Evolutionary conservation across 2,329 filamentous ascomycete species (phyloP), one percentile per base, ranked within the genome.

Genomic region (Ilyonectria robusta): DNA sequence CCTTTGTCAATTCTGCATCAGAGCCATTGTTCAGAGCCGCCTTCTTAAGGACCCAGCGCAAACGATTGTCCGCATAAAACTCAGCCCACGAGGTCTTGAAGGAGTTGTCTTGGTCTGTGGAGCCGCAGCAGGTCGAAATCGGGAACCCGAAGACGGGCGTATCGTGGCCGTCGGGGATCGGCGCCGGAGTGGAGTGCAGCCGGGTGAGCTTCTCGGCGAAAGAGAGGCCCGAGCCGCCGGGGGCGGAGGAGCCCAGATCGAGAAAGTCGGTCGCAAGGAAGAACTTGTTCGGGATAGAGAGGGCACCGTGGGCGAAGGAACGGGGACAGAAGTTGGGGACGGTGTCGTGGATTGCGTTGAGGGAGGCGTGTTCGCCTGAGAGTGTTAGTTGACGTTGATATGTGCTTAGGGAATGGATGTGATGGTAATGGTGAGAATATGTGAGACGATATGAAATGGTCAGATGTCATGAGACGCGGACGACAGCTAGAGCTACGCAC

Each of bases 61-160:
- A 81, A 4, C 95, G 86, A 72, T 92, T 91, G 33, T 97, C 86
- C 1, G 92, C 93, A 78, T 94, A 98, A 76, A 98, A 98, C 0
- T 94, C 90, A 1, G 93, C 89, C 95, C 95, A 98, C 11, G 89
- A 92, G 6, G 84, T 81, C 54, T 85, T 87, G 82, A 88, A 97
- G 0, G 82, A 82, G 77, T 98, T 98, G 54, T 94, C 89, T 81
- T 98, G 95, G 46, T 87, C 87, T 8, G 94, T 96, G 51, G 93
- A 89, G 2, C 95, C 95, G 80, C 95, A 98, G 80, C 93, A 97
- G 0, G 95, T 98, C 1, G 92, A 83, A 0, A 92, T 91, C 0
- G 93, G 92, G 76, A 98, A 98, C 2, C 95, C 95, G 72, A 95
- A 98, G 81, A 90, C 84, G 3, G 90, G 89, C 42, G 77, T 84